A percentile compares a stretch with the other conserved stretches of the same genome.
phyloP scores from a whole-genome alignment of 2,329 filamentous ascomycete species.

The Phialophora verrucosa region DNA sequence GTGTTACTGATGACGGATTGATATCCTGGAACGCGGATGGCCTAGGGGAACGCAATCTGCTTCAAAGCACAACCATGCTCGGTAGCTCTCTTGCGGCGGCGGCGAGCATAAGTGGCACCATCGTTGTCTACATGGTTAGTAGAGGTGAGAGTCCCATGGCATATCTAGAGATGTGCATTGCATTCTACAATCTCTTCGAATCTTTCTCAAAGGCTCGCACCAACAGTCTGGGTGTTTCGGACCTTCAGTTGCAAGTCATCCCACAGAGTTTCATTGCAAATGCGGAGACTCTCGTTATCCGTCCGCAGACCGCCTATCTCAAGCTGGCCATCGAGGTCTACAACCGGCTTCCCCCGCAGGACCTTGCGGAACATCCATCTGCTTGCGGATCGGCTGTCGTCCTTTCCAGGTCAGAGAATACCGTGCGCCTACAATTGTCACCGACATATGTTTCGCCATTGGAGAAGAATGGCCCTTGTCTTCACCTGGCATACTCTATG shows the following conservation, averaged over 20 bases:
- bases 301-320: conserved; percentile 55
- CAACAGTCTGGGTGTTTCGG: conserved; percentile 43
- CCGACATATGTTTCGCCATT: conserved; percentile 62
- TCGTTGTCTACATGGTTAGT: conserved; percentile 65
- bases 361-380: conserved; percentile 44
- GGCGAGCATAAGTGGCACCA: conserved; percentile 47
- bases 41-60: conserved; percentile 39
- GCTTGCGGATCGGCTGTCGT: conserved; percentile 60
- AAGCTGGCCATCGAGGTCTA: conserved; percentile 64
- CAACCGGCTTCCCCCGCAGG: conserved; percentile 59
- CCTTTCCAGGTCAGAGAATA: conserved; percentile 60
- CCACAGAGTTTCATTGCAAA: conserved; percentile 61
- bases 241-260: conserved; percentile 64
- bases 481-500: conserved; percentile 64
- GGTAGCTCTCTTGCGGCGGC: conserved; percentile 46
- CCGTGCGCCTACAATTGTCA: conserved; percentile 59
- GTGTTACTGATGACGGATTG: conserved; percentile 48
- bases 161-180: conserved; percentile 58
- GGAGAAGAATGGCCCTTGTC: conserved; percentile 58
- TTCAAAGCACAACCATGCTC: conserved; percentile 47
- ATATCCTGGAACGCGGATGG: conserved; percentile 47
- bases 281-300: conserved; percentile 58
- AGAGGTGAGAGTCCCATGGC: conserved; percentile 52
- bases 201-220: conserved; percentile 49
- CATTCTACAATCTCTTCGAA: conserved; percentile 63